Evolutionary conservation across 495 filamentous ascomycete genomes (phyloP), one percentile per base, ranked within the genome.

Genomic region (Jackrogersella minutella): DNA sequence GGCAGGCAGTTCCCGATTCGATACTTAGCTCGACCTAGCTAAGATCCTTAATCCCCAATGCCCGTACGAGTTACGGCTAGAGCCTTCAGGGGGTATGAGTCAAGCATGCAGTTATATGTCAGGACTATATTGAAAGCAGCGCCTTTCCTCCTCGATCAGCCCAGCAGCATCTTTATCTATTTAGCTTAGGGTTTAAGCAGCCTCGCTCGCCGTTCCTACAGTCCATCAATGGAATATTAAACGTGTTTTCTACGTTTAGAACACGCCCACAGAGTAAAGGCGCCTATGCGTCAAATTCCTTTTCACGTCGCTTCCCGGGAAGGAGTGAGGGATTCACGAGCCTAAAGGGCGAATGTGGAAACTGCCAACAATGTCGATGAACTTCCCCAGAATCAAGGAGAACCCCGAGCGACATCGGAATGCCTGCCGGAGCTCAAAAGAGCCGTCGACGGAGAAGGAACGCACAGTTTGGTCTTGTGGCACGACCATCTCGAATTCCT

Each of bases 271-370:
- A 57, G 74, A 4, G 70, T 64, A 53, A 54, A 70, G 17, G 79
- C 58, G 49, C 75, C 76, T 59, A 78, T 79, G 5, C 75, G 62
- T 26, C 60, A 63, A 5, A 75, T 71, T 13, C 78, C 76, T n/a
- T 62, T 54, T 5, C 70, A 74, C 10, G 79, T 57, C 66, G 74
- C 62, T 43, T 59, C 36, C 6, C 74, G 65, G n/a, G 79, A 73
- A 4, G 24, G 34, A n/a, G 34, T 24, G 24, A 28, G 50, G 19
- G 28, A 55, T 47, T n/a, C 50, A n/a, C 8, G 30, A 44, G 19
- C 21, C 7, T 3, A 40, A 8, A 2, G 33, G 33, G 30, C 30
- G 11, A 55, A 50, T 31, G n/a, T 33, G 24, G 43, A 41, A 33
- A 13, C 17, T 54, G 14, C 14, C 10, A 62, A 47, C 19, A 10